Evolutionary conservation across 2,329 filamentous ascomycete species (phyloP).

Genomic region (Tolypocladium cylindrosporum): DNA sequence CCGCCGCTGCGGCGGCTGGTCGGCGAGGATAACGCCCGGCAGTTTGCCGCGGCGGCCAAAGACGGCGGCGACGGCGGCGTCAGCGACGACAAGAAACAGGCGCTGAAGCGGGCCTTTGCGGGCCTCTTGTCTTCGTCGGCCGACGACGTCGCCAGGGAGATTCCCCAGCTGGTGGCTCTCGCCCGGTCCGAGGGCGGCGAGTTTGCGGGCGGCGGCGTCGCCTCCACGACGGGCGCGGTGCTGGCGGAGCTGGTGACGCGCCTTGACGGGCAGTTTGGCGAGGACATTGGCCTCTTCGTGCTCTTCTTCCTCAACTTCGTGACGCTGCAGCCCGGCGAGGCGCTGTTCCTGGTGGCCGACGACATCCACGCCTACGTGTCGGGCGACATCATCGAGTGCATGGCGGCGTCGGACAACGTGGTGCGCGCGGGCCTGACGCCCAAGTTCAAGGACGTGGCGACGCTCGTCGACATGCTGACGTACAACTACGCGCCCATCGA

Average conservation of each 20-base stretch:
- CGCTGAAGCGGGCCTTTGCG: conserved; percentile 64
- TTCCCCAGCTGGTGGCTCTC: conserved; percentile 58
- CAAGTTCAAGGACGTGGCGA: conserved; percentile 94
- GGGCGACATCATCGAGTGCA: conserved; percentile 96
- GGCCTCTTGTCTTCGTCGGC: conserved; percentile 70
- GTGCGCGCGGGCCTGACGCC: conserved; percentile 95
- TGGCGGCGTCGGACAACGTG: conserved; percentile 98
- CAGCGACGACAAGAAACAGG: conserved; percentile 61
- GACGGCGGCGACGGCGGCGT: conserved; percentile 28
- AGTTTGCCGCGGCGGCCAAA: conserved; percentile 41
- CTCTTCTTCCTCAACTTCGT: conserved; percentile 97
- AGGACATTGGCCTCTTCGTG: conserved; percentile 87
- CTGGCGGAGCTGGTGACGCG: conserved; percentile 69
- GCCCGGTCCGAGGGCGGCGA: conserved; percentile 56
- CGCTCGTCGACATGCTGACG: conserved; percentile 81
- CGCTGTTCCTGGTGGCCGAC: conserved; percentile 90
- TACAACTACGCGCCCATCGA: conserved; percentile 93
- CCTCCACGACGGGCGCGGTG: conserved; percentile 57
- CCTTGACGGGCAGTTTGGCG: conserved; percentile 74
- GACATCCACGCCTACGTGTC: conserved; percentile 95
- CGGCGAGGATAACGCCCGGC: conserved; percentile 50
- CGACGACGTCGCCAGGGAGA: conserved; percentile 42
- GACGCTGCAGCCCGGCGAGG: conserved; percentile 77
- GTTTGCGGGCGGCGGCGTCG: conserved; percentile 67
- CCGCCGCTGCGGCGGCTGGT: conserved; percentile 54